phyloP scores from a whole-genome alignment of 495 filamentous ascomycete genomes.

The Daldinia grandis region DNA sequence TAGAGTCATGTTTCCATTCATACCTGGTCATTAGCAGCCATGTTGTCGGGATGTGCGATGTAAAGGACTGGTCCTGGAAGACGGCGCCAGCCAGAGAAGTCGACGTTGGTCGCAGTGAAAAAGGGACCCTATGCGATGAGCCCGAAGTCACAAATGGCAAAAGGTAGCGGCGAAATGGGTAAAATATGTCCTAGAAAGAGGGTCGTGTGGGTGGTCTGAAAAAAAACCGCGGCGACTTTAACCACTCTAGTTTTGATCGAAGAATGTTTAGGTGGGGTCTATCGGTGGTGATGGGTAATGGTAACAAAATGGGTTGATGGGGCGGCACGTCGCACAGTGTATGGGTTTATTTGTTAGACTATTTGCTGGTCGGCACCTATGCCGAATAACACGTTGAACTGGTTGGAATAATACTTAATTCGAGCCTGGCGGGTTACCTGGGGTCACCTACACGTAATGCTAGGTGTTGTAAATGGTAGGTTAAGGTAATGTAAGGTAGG shows the following conservation, averaged over 20 bases:
- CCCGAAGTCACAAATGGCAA: slow-evolving; percentile 24
- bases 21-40: slow-evolving; percentile 47
- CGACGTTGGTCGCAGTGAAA: slow-evolving; percentile 19
- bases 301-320: slow-evolving; percentile 27
- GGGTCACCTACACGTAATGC: not conserved
- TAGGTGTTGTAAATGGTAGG: slow-evolving; percentile 10
- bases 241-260: slow-evolving; percentile 47
- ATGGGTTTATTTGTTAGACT: slow-evolving; percentile 23
- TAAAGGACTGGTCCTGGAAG: slow-evolving; percentile 25
- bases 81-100: slow-evolving; percentile 29
- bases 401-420: not conserved
- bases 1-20: slow-evolving; percentile 21
- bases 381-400: slow-evolving; percentile 30
- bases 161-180: slow-evolving; percentile 23
- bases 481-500: slow-evolving; percentile 3
- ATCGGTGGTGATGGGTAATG: slow-evolving; percentile 37
- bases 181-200: slow-evolving; percentile 34
- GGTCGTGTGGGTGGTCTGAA: slow-evolving; percentile 44
- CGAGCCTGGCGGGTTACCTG: slow-evolving; percentile 10
- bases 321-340: slow-evolving; percentile 38
- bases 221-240: slow-evolving; percentile 46
- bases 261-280: slow-evolving; percentile 45
- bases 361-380: slow-evolving; percentile 32
- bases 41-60: slow-evolving; percentile 28
- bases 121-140: slow-evolving; percentile 16